Percentiles rank a stretch among this genome's conserved stretches.
Evolutionary conservation across 2,329 filamentous ascomycete species (phyloP).

Genomic region (Cadophora sp.): DNA sequence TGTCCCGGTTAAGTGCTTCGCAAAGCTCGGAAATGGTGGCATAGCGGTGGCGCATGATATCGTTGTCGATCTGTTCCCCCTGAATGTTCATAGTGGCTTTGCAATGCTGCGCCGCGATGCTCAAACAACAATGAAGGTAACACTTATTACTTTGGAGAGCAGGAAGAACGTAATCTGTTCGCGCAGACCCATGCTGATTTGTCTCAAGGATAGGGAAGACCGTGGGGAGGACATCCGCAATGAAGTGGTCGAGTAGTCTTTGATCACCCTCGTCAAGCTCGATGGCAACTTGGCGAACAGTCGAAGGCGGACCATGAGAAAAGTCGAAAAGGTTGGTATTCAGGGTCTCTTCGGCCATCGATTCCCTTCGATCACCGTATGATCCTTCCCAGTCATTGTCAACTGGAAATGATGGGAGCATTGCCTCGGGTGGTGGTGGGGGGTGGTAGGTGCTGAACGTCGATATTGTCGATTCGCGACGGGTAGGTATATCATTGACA

Average conservation of each 20-base stretch:
- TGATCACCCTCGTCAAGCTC: slow-evolving; percentile 89
- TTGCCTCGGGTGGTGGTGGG: slow-evolving; percentile 73
- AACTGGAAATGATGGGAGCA: slow-evolving; percentile 67
- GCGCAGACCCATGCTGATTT: slow-evolving; percentile 83
- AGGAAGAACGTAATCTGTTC: slow-evolving; percentile 83
- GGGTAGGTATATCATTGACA: slow-evolving; percentile 86
- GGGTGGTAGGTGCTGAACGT: slow-evolving; percentile 92
- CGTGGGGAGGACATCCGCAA: slow-evolving; percentile 83
- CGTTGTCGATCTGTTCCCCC: slow-evolving; percentile 80
- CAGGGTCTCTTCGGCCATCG: slow-evolving; percentile 64
- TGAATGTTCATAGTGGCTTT: slow-evolving; percentile 75
- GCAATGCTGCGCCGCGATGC: slow-evolving; percentile 89
- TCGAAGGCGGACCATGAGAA: slow-evolving; percentile 68
- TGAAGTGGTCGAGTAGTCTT: slow-evolving; percentile 86
- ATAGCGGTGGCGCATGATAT: slow-evolving; percentile 92
- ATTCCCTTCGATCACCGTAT: slow-evolving; percentile 71
- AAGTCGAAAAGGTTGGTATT: slow-evolving; percentile 88
- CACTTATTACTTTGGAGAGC: slow-evolving; percentile 90
- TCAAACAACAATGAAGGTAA: slow-evolving; percentile 95
- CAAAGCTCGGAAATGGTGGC: slow-evolving; percentile 87
- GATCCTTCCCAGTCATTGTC: slow-evolving; percentile 77
- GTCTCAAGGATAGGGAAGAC: slow-evolving; percentile 93
- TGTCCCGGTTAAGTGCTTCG: slow-evolving; percentile 79
- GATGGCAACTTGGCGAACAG: slow-evolving; percentile 72
- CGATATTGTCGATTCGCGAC: slow-evolving; percentile 85